Base-by-base conservation (phyloP, 306 rosid species). In the Lagenaria siceraria region DNA sequence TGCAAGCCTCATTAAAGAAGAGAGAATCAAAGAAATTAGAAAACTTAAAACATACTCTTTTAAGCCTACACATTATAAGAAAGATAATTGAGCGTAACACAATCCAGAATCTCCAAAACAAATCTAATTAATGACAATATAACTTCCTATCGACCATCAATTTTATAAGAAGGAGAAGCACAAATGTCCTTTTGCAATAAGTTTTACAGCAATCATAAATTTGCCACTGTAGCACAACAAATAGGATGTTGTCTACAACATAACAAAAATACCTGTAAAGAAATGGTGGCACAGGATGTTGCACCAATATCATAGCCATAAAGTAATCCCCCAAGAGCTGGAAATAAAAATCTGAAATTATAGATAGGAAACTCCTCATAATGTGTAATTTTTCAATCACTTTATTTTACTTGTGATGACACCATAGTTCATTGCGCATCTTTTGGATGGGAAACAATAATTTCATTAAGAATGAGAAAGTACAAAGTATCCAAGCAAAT, bases 261-360 rank as follows among this genome's bases (percentile, higher is more conserved):
- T 68, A 52, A 66, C 49, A 25, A 77, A 31, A 76, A 79, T 87
- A 94, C 98, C 97, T 82, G 77, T 60, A 95, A 58, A 38, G 95
- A 90, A 76, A 95, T 85, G 76, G 95, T 87, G 51, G 99, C 97
- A 80, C 84, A 86, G 74, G 97, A 89, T 58, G 98, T 95, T 55
- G 96, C 90, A 62, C 99, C 99, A 55, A 95, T 95, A 75, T 95
- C 97, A 69, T 95, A 95, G 81, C 99, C 99, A 88, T 81, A 95
- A 25, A 92, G 86, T 22, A 92, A 83, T 77, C 99, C 99, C 77
- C 97, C 99, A 21, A 95, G 79, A 79, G 99, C 99, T 1, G 97
- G 99, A 89, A 95, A 95, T 61, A 95, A 77, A 88, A 95, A 95
- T 19, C 99, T 95, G 91, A 81, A 68, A 86, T 81, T 82, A 84